These are phyloP conservation scores for Kandelia obovata DNA, from an alignment of 345 rosid species.

Conservation along the genomic window DNA sequence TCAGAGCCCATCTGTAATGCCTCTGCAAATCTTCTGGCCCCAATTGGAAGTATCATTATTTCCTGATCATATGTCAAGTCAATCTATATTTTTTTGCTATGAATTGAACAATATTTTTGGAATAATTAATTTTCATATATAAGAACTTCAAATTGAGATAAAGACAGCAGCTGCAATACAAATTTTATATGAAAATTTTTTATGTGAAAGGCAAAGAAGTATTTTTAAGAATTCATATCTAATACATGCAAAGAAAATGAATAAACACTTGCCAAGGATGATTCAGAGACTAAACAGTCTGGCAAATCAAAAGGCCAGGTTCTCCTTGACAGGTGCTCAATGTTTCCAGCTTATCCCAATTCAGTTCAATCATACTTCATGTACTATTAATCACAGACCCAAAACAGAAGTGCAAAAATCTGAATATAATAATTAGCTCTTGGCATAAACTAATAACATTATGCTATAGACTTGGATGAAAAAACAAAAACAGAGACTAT, in stretches of 20 bases:
- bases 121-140: neutral
- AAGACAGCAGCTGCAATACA: neutral
- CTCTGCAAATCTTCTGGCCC: constrained; percentile 89
- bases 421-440: no score
- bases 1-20: constrained; percentile 97
- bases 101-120: neutral
- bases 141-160: neutral
- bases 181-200: neutral
- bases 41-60: constrained; percentile 84
- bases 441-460: no score
- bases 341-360: neutral
- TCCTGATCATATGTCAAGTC: constrained; percentile 49
- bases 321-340: no score
- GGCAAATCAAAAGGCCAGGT: no score
- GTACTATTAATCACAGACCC: no score
- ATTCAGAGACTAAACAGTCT: no score
- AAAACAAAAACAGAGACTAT: no score
- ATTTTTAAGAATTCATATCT: neutral
- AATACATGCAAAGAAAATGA: constrained; percentile 1
- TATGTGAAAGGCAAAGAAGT: neutral
- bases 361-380: neutral
- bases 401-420: no score
- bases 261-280: neutral
- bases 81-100: neutral
- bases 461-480: no score